Evolutionary conservation across 2,329 filamentous ascomycete genomes (phyloP), one percentile per base, ranked within the genome.

Genomic region (Colletotrichum tropicale): DNA sequence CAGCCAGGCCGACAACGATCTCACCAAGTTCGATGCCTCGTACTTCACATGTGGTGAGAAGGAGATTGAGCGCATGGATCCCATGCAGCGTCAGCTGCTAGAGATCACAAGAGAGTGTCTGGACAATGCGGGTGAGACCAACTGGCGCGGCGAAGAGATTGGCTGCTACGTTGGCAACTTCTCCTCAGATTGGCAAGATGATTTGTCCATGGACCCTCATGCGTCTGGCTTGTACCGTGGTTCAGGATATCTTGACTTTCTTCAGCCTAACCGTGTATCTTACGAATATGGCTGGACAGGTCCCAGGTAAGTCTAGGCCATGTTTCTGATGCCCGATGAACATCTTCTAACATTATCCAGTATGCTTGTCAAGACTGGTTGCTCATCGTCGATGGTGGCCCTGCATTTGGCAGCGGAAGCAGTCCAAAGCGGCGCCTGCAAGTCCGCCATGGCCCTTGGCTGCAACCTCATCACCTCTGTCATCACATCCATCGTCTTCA

Each of bases 331-430:
- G 8, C 9, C 1, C 16, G 4, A 13, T n/a, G 16, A n/a, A 18
- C 13, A 32, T 61, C 0, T 0, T 30, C 64, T 72, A 9, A 72
- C 64, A 52, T 21, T 3, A 18, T 0, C 2, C n/a, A 84, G 82
- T 61, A 79, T 85, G 75, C 81, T 80, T 5, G 75, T 86, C 15
- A 79, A 84, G 15, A 85, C 84, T 1, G 84, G 80, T 2, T 87
- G 85, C 70, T 85, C 84, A 1, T 80, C 82, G 0, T 78, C 80
- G 0, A 69, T 86, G 9, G 74, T 81, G 2, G 80, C 78, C 3
- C 75, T 86, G 5, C 79, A 86, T 62, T 71, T 80, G 21, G 85
- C 85, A 1, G 83, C 80, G 62, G 74, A 78, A 21, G 78, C 79
- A 9, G 76, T 86, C 8, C 74, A 74, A 6, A 74, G 61, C 6